Evolutionary conservation across 148 eudicot genomes (phyloP).

Genomic region (Chenopodium quinoa): DNA sequence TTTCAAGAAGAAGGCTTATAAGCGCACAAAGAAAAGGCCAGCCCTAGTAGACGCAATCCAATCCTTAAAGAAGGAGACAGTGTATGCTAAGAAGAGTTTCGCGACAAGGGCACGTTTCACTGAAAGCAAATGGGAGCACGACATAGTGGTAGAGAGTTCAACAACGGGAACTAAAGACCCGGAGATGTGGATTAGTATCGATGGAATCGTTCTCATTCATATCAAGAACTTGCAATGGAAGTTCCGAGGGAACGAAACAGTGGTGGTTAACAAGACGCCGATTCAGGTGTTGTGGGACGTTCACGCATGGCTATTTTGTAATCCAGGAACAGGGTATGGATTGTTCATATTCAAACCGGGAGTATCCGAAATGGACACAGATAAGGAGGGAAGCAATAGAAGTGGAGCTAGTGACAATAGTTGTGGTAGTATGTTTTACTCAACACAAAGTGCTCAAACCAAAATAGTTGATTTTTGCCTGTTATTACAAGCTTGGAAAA

Average conservation of each 20-base stretch:
- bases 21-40: constrained; percentile 64
- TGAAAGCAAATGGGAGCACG: constrained; percentile 39
- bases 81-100: constrained; percentile 50
- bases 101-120: constrained; percentile 46
- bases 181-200: constrained; percentile 77
- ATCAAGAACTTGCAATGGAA: constrained; percentile 83
- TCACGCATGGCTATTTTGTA: constrained; percentile 64
- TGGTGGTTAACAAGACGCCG: constrained; percentile 57
- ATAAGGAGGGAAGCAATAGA: constrained; percentile 38
- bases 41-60: constrained; percentile 55
- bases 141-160: constrained; percentile 55
- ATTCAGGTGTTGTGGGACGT: constrained; percentile 90
- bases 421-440: constrained; percentile 44
- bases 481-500: constrained; percentile 76
- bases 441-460: constrained; percentile 38
- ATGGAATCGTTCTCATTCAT: constrained; percentile 59
- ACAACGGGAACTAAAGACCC: constrained; percentile 48
- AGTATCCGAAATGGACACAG: constrained; percentile 33
- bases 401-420: constrained; percentile 44
- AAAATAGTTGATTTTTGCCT: constrained; percentile 61
- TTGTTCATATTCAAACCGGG: constrained; percentile 78
- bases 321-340: constrained; percentile 58
- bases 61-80: constrained; percentile 61
- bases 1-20: constrained; percentile 66
- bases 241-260: constrained; percentile 78